Percentiles rank a stretch among this genome's conserved stretches.
These are phyloP conservation scores for sweet orange (Citrus sinensis) DNA, from an alignment of 345 rosid genomes.

Conservation along the genomic window DVS_A1.0 CM039167.1:26853501-26854000, in stretches of 20 bases:
- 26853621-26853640: neutral
- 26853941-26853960: fast-evolving
- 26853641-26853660: neutral
- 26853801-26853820: neutral
- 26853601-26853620: neutral
- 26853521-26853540: slow-evolving; percentile 3
- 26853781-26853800: neutral
- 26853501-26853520: slow-evolving; percentile 7
- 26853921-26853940: neutral
- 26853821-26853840: slow-evolving; percentile 1
- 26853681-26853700: neutral
- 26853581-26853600: neutral
- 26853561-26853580: neutral
- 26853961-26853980: slow-evolving; percentile 13
- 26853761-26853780: slow-evolving; percentile 12
- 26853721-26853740: neutral
- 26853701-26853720: neutral
- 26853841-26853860: slow-evolving; percentile 2
- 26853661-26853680: slow-evolving; percentile 11
- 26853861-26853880: neutral
- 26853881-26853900: slow-evolving; percentile 23
- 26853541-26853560: slow-evolving; percentile 2
- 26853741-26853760: neutral
- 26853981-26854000: too few relatives aligned
- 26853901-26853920: neutral